Base-by-base conservation (phyloP, 2,329 filamentous ascomycete species). In the Aspergillus pseudoviridinutans region DNA sequence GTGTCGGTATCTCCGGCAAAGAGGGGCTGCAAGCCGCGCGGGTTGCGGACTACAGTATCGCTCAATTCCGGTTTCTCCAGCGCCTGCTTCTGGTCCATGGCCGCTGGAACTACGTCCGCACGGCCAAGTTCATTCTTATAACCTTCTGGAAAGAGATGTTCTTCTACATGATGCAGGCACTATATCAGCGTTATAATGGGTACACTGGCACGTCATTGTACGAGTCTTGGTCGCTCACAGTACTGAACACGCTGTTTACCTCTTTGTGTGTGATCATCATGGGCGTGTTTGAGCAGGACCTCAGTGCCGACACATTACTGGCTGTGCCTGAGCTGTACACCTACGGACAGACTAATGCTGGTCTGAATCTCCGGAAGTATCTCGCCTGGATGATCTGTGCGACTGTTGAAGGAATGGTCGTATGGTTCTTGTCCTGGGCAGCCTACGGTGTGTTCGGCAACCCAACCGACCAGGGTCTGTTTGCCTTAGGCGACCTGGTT, bases 221-320 rank as follows among this genome's bases (percentile, higher is more conserved):
- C 27, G 27, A 27, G 27, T 27, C 27, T 27, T 27, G 27, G 27
- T 27, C 27, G 5, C 27, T 27, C 27, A 27, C 27, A 27, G 27
- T 27, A 7, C 27, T 27, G 27, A 12, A 58, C 51, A 22, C 17
- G 4, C 27, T 28, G 58, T 97, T 97, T 76, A 97, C 93, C 5
- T 97, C 94, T 14, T 77, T 97, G 17, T 91, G 93, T 2, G 90
- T 97, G 60, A 92, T 93, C 65, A 86, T 97, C 66, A 94, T 97
- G 86, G 93, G 93, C 76, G 89, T 97, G 49, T 81, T 97, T 61
- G 93, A 97, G 69, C 94, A 97, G 77, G 93, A 97, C 71, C 92
- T 97, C 51, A 90, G 90, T 63, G 94, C 97, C 74, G 88, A 87
- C 70, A 90, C 97, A 27, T 96, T 93, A 10, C 80, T 97, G 62